phyloP scores from a whole-genome alignment of 306 rosid genomes.

The Morella rubra region DNA sequence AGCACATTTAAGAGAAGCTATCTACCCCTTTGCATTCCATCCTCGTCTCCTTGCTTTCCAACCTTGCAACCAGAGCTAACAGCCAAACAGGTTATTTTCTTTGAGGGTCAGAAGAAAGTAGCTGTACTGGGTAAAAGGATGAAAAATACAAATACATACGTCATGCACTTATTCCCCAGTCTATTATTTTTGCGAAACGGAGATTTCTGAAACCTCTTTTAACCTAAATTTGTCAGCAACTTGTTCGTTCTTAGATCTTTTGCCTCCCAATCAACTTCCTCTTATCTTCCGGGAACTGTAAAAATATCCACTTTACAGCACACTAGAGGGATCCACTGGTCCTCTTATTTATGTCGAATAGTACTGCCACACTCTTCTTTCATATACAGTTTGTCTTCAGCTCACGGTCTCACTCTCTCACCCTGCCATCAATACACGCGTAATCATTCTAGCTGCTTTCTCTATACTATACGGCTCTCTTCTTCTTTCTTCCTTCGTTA shows the following conservation, averaged over 20 bases:
- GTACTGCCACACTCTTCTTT: slow-evolving; percentile 43
- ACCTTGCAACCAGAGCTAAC: slow-evolving; percentile 8
- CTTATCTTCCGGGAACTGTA: neutral
- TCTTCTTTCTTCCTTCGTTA: no score
- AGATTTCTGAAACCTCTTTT: neutral
- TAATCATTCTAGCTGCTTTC: no score
- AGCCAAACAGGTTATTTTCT: slow-evolving; percentile 1
- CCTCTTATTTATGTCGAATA: slow-evolving; percentile 48
- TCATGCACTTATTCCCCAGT: no score
- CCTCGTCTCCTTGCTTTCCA: slow-evolving; percentile 34
- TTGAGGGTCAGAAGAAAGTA: slow-evolving; percentile 13
- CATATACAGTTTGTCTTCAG: slow-evolving; percentile 30
- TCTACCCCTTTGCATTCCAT: slow-evolving; percentile 39
- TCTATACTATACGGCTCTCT: no score
- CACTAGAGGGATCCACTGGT: slow-evolving; percentile 37
- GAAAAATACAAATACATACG: no score
- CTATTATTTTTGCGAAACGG: no score
- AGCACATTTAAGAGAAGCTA: slow-evolving; percentile 46
- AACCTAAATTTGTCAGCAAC: neutral
- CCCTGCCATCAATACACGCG: no score
- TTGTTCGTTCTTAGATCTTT: neutral
- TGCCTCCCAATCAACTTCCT: slow-evolving; percentile 25
- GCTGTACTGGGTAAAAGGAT: neutral
- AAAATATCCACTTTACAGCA: no score
- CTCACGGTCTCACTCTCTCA: slow-evolving; percentile 28